Base-by-base conservation (phyloP, 1,139 yeast species). In the Scheffersomyces parashehatae region DNA sequence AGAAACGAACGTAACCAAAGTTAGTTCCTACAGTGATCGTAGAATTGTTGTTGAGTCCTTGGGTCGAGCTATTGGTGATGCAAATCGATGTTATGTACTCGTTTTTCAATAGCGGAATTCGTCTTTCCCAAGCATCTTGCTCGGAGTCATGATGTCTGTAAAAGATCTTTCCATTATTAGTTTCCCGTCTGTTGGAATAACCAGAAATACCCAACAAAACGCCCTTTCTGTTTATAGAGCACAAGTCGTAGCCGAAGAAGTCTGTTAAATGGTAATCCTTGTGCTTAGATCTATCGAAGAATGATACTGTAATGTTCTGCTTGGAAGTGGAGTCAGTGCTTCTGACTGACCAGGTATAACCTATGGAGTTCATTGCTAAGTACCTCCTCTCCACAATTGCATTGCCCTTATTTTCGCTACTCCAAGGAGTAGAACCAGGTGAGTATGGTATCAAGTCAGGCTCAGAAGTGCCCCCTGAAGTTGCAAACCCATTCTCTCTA, bases 391-490 rank as follows among this genome's bases (percentile, higher is more conserved):
- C 68, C 1, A 67, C 59, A 12, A 48, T 46, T 3, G 59, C 42
- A n/a, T 52, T 43, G 68, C 79, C 53, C 50, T 38, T 42, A 38
- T 41, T 47, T 12, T 60, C 60, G 40, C 76, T 69, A 32, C 67
- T 70, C 83, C 95, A 93, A 0, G 97, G 96, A 0, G 98, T 90
- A 3, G 87, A 80, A 1, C 98, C 98, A 1, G 90, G 88, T 5
- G 84, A 83, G 52, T 79, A 80, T 1, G 86, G 81, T 13, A 44
- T 47, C 15, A 60, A 42, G 3, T 45, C 42, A 10, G 47, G 49
- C 10, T 43, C 49, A 8, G 39, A 13, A 28, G 15, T 8, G 14
- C 43, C 31, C 4, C 42, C 50, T 29, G 29, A 37, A 13, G 41
- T 47, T 15, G 36, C 33, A 41, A 9, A 37, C 32, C 20, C 12